These are phyloP conservation scores for Metschnikowia shivogae DNA, from an alignment of 805 yeast genomes.

Conservation along the genomic window DNA sequence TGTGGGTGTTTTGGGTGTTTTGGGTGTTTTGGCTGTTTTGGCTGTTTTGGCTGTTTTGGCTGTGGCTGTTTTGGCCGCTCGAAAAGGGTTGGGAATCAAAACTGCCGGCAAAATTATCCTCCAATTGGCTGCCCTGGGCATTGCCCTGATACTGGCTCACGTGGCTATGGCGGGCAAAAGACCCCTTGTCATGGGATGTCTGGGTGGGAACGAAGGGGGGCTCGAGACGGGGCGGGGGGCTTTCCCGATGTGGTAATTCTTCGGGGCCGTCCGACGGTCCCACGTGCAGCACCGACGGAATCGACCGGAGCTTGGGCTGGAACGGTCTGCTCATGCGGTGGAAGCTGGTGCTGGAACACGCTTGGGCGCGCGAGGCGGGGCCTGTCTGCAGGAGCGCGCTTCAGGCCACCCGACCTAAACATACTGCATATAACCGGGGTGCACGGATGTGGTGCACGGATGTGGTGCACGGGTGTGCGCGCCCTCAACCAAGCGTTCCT, in stretches of 20 bases:
- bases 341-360: neutral
- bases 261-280: constrained; percentile 4
- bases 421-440: neutral
- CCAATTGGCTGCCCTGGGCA: neutral
- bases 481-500: no score
- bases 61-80: no score
- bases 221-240: neutral
- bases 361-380: neutral
- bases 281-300: constrained; percentile 10
- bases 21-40: no score
- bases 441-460: neutral
- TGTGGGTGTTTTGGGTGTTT: no score
- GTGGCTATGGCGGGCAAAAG: neutral
- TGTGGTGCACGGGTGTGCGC: neutral
- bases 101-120: no score
- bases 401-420: no score
- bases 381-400: neutral
- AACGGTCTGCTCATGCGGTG: constrained; percentile 6
- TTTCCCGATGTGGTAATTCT: neutral
- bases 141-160: neutral
- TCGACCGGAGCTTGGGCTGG: constrained; percentile 12
- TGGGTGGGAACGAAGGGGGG: constrained; percentile 4
- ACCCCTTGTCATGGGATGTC: neutral
- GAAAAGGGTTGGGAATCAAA: no score
- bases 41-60: no score